phyloP scores from a whole-genome alignment of 78 protist genomes.

The Dictyostelium brefeldianum region DNA sequence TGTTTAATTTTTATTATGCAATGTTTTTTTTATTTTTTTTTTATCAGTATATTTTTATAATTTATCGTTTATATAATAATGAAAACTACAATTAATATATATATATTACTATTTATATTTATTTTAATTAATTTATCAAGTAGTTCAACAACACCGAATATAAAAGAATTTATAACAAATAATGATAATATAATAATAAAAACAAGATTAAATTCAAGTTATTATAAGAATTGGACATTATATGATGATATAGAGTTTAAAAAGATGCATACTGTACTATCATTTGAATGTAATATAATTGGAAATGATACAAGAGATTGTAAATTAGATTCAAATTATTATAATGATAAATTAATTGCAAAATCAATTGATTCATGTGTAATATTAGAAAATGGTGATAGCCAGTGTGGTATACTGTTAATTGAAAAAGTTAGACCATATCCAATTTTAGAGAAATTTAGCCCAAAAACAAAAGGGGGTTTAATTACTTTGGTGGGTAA shows the following conservation, averaged over 20 bases:
- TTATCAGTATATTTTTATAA: neutral
- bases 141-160: neutral
- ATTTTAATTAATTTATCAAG: neutral
- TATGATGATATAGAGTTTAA: neutral
- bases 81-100: neutral
- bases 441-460: neutral
- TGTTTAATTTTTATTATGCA: no score
- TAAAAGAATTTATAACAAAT: neutral
- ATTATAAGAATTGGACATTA: conserved; percentile 2
- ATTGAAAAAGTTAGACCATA: neutral
- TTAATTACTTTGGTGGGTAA: neutral
- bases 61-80: neutral
- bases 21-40: neutral
- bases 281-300: neutral
- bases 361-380: neutral
- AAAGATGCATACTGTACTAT: neutral
- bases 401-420: neutral
- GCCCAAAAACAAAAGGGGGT: neutral
- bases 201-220: neutral
- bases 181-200: neutral
- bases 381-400: neutral
- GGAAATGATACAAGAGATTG: neutral
- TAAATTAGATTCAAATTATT: neutral
- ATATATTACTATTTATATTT: neutral
- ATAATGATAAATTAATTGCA: neutral